phyloP scores from a whole-genome alignment of 345 rosid species.

The Hevea brasiliensis region DNA sequence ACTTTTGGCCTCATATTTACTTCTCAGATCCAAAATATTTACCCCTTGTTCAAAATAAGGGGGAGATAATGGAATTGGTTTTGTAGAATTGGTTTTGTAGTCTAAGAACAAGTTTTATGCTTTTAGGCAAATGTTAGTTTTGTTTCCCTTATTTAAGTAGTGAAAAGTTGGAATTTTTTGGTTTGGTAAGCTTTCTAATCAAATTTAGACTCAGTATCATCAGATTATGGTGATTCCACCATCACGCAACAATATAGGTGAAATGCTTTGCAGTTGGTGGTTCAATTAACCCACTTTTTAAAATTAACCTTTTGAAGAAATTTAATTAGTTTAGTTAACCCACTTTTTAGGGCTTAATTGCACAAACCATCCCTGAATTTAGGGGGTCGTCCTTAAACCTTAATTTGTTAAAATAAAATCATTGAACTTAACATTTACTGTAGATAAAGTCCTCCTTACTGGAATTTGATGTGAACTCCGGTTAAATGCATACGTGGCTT shows the following conservation, averaged over 20 bases:
- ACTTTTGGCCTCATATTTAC: too few relatives aligned
- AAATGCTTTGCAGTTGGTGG: conserved; percentile 33
- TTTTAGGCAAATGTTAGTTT: neutral
- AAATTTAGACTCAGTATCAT: conserved; percentile 32
- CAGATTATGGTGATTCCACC: conserved; percentile 38
- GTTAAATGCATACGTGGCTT: too few relatives aligned
- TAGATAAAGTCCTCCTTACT: too few relatives aligned
- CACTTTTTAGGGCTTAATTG: too few relatives aligned
- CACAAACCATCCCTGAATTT: too few relatives aligned
- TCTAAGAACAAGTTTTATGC: neutral
- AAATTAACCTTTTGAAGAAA: conserved; percentile 25
- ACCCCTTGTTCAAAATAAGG: neutral
- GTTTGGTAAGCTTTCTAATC: conserved; percentile 24
- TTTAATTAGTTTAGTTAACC: conserved; percentile 36
- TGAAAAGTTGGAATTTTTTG: conserved; percentile 10
- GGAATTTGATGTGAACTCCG: too few relatives aligned
- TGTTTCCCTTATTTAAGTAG: conserved; percentile 6
- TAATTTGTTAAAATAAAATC: too few relatives aligned
- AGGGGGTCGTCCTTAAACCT: too few relatives aligned
- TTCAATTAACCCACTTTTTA: conserved; percentile 23
- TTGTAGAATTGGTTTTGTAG: too few relatives aligned
- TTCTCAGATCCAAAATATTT: neutral
- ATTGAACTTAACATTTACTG: too few relatives aligned
- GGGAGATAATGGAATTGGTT: too few relatives aligned
- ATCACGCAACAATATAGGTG: conserved; percentile 31